Conservation (phyloP, 176 grass and related monocot species). For the Cenchrus fungigraminus region DNA sequence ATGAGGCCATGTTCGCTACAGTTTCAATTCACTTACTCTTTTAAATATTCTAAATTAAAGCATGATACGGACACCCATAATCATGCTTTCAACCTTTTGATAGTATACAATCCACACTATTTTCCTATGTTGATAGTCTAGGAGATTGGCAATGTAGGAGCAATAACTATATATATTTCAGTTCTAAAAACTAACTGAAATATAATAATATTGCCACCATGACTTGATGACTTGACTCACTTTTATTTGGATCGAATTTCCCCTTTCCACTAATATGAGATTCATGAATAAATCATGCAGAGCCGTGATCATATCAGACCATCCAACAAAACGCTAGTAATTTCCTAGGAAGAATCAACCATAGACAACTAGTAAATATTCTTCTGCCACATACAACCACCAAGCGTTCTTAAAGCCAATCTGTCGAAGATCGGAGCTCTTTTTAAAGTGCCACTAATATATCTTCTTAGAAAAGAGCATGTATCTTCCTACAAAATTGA, state of each 20-base stretch:
- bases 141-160: not conserved
- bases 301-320: not conserved
- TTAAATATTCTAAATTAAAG: not conserved
- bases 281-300: slow-evolving; percentile 1
- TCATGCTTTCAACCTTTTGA: not conserved
- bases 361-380: not conserved
- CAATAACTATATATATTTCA: not conserved
- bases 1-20: too few species aligned
- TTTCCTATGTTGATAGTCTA: not conserved
- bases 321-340: not conserved
- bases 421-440: slow-evolving; percentile 10
- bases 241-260: not conserved
- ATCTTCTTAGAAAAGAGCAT: not conserved
- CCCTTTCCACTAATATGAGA: not conserved
- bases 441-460: not conserved
- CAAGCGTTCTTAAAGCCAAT: slow-evolving; percentile 1
- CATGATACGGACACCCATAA: not conserved
- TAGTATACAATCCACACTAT: not conserved
- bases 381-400: not conserved
- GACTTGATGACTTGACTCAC: not conserved
- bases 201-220: not conserved
- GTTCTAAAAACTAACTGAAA: not conserved
- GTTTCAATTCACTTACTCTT: not conserved
- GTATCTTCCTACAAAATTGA: not conserved
- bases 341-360: not conserved